phyloP scores from a whole-genome alignment of 2,329 filamentous ascomycete species.

The Teratosphaeria nubilosa region DNA sequence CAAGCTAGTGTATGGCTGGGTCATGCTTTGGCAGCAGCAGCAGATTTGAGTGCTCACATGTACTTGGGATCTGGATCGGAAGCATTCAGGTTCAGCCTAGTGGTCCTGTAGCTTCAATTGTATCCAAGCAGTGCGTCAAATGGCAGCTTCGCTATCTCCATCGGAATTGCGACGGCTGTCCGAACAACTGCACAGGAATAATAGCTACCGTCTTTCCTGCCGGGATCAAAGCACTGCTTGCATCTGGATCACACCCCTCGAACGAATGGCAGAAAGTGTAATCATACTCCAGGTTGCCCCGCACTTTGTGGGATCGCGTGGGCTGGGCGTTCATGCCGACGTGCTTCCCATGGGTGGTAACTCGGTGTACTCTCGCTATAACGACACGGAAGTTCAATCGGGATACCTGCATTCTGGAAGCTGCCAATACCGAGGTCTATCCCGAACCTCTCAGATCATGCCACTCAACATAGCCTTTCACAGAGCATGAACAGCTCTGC shows the following conservation, averaged over 20 bases:
- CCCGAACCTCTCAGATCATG: neutral
- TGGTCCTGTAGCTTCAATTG: too few relatives aligned
- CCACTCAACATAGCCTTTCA: too few relatives aligned
- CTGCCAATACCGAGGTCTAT: neutral
- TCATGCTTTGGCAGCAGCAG: too few relatives aligned
- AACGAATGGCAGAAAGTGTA: neutral
- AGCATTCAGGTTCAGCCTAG: neutral
- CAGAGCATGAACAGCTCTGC: too few relatives aligned
- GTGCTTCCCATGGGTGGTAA: neutral
- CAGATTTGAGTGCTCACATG: neutral
- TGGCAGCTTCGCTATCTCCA: neutral
- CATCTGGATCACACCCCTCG: neutral
- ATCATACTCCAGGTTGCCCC: neutral
- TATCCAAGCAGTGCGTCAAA: too few relatives aligned
- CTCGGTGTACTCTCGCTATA: neutral
- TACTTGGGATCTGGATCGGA: neutral
- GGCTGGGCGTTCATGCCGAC: neutral
- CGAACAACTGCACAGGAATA: neutral
- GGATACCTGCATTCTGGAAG: neutral
- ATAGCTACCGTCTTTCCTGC: neutral
- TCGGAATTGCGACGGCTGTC: neutral
- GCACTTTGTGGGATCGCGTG: neutral
- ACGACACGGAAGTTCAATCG: neutral
- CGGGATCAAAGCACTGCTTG: neutral
- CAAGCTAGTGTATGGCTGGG: too few relatives aligned